Percentiles rank a stretch among this genome's conserved stretches.
Conservation (phyloP, 2,329 filamentous ascomycete genomes). For the Iodosphaeria phyllophila region DNA sequence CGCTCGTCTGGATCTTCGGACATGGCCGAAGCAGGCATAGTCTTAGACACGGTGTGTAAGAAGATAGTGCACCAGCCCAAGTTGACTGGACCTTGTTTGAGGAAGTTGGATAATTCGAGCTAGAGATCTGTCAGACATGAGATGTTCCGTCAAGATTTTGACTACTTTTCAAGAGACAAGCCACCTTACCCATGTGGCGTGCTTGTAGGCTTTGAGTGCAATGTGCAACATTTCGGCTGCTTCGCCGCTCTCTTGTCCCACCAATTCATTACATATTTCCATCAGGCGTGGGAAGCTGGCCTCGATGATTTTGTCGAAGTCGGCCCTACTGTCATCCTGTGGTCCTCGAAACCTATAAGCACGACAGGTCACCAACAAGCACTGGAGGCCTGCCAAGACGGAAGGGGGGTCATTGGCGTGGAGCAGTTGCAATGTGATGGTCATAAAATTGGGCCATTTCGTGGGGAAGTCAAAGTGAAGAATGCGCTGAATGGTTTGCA, state of each 20-base stretch:
- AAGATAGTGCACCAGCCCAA: slow-evolving; percentile 96
- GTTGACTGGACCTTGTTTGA: slow-evolving; percentile 67
- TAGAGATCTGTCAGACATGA: slow-evolving; percentile 20
- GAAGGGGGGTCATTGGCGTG: slow-evolving; percentile 72
- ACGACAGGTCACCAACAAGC: slow-evolving; percentile 81
- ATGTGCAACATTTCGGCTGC: slow-evolving; percentile 93
- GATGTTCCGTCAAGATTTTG: too few species aligned
- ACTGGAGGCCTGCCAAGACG: slow-evolving; percentile 86
- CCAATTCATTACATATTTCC: slow-evolving; percentile 70
- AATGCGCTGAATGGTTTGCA: slow-evolving; percentile 89
- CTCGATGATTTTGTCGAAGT: slow-evolving; percentile 90
- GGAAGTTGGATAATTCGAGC: slow-evolving; percentile 68
- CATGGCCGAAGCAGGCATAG: slow-evolving; percentile 63
- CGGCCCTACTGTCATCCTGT: slow-evolving; percentile 55
- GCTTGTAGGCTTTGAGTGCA: slow-evolving; percentile 92
- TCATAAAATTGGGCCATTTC: slow-evolving; percentile 86
- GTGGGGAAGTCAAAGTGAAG: slow-evolving; percentile 89
- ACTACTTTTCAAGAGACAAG: too few species aligned
- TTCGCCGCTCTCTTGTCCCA: slow-evolving; percentile 81
- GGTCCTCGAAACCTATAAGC: slow-evolving; percentile 84
- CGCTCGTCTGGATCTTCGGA: slow-evolving; percentile 64
- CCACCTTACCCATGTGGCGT: slow-evolving; percentile 78
- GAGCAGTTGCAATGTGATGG: slow-evolving; percentile 77
- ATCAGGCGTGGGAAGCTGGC: slow-evolving; percentile 78
- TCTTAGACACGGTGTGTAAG: slow-evolving; percentile 73